Base-by-base conservation (phyloP, 2,329 filamentous ascomycete genomes). In the Aspergillus awamori region DNA sequence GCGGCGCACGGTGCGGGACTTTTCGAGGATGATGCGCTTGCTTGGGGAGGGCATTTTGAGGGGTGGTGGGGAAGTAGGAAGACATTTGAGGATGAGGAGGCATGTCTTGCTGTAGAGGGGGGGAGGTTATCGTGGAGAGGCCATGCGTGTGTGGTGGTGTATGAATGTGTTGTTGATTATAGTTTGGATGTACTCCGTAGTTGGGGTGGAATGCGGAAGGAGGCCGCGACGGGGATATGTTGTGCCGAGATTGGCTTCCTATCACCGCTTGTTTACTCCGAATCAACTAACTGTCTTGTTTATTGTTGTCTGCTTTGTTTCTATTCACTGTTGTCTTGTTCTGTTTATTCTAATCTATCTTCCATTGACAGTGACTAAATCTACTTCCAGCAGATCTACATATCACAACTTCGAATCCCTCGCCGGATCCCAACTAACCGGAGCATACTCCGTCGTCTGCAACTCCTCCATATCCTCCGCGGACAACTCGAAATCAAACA, bases 401-500 rank as follows among this genome's bases (percentile, higher is more conserved):
- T 6, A 26, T 59, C 57, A 72, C 57, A 69, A 59, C 52, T 69
- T 67, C 53, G 67, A 69, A 54, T 74, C 70, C 33, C 65, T 69
- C 15, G 68, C 72, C 13, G 85, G 86, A 72, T 87, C 85, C 86
- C 85, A 87, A 55, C 82, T 77, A 64, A 84, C 86, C 49, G 84
- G 83, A 62, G 82, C 79, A 72, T 88, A 87, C 47, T 80, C 78
- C 28, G 79, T 78, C 1, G 83, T 86, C 51, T 84, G 76, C 62
- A 89, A 71, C 17, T 68, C 77, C 65, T 82, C 75, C 84, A 89
- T 86, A 52, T 89, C 86, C 58, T 84, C 82, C n/a, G 75, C 73
- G 2, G 80, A 78, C 28, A 89, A 75, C 70, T 85, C 82, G 65
- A 89, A 89, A 66, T 88, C 85, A 62, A 83, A 89, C 1, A 89